Conservation (phyloP, 2,329 filamentous ascomycete species). For the Penicillium nordicum region DNA sequence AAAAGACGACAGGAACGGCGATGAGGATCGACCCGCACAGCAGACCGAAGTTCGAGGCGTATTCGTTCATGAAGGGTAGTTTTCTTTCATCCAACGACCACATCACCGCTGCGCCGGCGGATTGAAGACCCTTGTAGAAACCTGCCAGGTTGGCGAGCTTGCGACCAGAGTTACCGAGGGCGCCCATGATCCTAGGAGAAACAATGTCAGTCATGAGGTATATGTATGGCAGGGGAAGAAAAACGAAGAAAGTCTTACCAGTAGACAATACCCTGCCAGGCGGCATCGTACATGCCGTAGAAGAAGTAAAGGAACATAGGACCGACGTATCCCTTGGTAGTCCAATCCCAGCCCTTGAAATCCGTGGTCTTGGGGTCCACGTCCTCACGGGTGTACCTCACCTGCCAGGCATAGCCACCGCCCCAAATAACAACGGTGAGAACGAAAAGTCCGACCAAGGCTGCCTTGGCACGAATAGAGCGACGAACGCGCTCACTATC, state of each 20-base stretch:
- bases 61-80: slow-evolving; percentile 65
- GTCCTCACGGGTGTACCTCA: slow-evolving; percentile 50
- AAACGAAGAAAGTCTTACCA: slow-evolving; percentile 55
- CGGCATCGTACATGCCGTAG: slow-evolving; percentile 81
- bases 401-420: slow-evolving; percentile 73
- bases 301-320: slow-evolving; percentile 87
- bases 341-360: slow-evolving; percentile 57
- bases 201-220: neutral
- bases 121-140: slow-evolving; percentile 85
- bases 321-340: slow-evolving; percentile 62
- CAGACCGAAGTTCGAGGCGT: slow-evolving; percentile 70
- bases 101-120: slow-evolving; percentile 65
- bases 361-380: slow-evolving; percentile 1
- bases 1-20: slow-evolving; percentile 71
- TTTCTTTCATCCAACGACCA: slow-evolving; percentile 59
- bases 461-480: slow-evolving; percentile 61
- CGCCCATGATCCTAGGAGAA: slow-evolving; percentile 72
- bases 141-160: slow-evolving; percentile 86
- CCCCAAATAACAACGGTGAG: slow-evolving; percentile 78
- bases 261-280: slow-evolving; percentile 85
- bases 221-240: neutral
- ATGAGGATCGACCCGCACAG: slow-evolving; percentile 64
- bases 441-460: slow-evolving; percentile 58
- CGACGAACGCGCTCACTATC: slow-evolving; percentile 60
- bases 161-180: slow-evolving; percentile 84